Conservation (phyloP, 2,329 filamentous ascomycete species). For the Septoria petroselini region DNA sequence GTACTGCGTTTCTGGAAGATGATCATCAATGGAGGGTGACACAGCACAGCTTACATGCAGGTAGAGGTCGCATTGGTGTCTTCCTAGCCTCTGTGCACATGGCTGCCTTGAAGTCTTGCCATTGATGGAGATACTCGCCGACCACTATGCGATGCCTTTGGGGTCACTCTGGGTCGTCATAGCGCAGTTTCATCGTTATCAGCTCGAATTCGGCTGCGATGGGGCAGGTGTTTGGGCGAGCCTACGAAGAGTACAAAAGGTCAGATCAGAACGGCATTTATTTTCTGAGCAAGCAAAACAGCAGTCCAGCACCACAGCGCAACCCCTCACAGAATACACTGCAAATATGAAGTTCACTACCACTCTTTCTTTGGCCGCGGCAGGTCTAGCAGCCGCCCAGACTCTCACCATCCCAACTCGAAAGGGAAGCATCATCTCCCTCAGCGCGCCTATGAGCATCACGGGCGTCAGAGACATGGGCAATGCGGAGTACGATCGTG, state of each 20-base stretch:
- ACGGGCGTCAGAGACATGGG: conserved; percentile 19
- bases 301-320: background rate
- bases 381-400: conserved; percentile 33
- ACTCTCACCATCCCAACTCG: conserved; percentile 37
- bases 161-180: conserved; percentile 1
- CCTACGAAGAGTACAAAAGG: background rate
- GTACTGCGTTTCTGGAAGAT: background rate
- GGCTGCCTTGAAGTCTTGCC: background rate
- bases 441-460: conserved; percentile 31
- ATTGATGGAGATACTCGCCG: conserved; percentile 1
- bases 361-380: conserved; percentile 20
- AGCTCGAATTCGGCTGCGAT: background rate
- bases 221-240: background rate
- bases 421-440: conserved; percentile 32
- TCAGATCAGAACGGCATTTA: background rate
- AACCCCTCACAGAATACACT: background rate
- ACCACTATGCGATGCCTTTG: conserved; percentile 11
- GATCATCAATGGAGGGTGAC: background rate
- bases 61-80: conserved; percentile 1
- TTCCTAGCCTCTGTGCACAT: conserved; percentile 3
- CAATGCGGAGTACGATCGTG: conserved; percentile 22
- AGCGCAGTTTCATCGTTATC: background rate
- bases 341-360: conserved; percentile 16
- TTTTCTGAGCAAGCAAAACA: background rate
- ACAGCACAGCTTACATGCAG: background rate